Evolutionary conservation across 495 filamentous ascomycete genomes (phyloP), one percentile per base, ranked within the genome.

Genomic region (Podospora pseudocomata): DNA sequence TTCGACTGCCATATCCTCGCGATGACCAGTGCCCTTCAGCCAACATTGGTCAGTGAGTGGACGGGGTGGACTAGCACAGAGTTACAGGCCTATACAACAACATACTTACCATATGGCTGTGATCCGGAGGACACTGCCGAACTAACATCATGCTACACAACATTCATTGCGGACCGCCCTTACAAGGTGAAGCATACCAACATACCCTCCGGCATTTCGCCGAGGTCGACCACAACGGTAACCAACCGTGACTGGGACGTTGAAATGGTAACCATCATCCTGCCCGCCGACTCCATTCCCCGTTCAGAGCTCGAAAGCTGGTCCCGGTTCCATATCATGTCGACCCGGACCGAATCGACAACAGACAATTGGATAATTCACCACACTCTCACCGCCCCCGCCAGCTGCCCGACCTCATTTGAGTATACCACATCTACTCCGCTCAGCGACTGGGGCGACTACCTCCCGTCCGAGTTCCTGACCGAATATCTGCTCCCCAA

Each of bases 241-340:
- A 49, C 9, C 39, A 49, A 49, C 39, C 39, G 39, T 13, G 39
- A 49, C 39, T 49, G 39, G 39, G 71, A 74, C 44, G 67, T 78
- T 11, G 80, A 79, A 6, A 26, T 82, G 23, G 69, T 83, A 20
- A 34, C 80, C 55, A 63, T 82, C 39, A 68, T 79, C n/a, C 73
- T 81, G 60, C 72, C 78, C 4, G 72, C 73, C 18, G 76, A 70
- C 19, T 69, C 71, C 6, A 74, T 78, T 7, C 65, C 57, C n/a
- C 15, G 49, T 5, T 28, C 26, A 6, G 67, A 68, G 20, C 6
- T 74, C n/a, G 20, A 58, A 27, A 58, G 57, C 64, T 27, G 64
- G 27, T n/a, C 5, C 27, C 4, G 28, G 23, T 57, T 65, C 13
- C 74, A 18, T 73, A 79, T 32, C 73, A 74, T 23, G 28, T 83